phyloP scores from a whole-genome alignment of 176 grass and related monocot species.

The Dactylis glomerata region DNA sequence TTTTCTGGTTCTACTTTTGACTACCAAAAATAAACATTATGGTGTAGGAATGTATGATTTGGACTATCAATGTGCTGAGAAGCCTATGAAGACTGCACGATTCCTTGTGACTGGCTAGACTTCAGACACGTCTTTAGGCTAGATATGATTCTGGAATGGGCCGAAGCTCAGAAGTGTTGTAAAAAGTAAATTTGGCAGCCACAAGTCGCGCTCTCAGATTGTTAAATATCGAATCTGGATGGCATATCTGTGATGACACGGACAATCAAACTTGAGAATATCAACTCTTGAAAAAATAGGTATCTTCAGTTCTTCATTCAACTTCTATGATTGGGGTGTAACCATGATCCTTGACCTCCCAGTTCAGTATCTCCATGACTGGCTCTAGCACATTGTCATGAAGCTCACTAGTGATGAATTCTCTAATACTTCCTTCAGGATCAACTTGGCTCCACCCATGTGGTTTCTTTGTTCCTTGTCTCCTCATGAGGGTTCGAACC shows the following conservation, averaged over 20 bases:
- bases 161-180: neutral
- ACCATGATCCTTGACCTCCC: constrained; percentile 44
- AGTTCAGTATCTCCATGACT: constrained; percentile 32
- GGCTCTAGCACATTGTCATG: constrained; percentile 28
- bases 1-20: neutral
- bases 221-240: neutral
- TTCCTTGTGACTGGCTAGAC: neutral
- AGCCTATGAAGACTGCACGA: neutral
- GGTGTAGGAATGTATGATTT: neutral
- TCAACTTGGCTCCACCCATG: constrained; percentile 47
- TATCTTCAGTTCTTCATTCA: constrained; percentile 17
- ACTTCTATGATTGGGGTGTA: constrained; percentile 23
- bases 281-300: neutral
- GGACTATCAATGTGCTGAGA: neutral
- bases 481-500: constrained; percentile 41
- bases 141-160: neutral
- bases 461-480: constrained; percentile 34
- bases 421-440: constrained; percentile 21
- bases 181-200: neutral
- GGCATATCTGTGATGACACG: neutral
- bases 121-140: neutral
- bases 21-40: neutral
- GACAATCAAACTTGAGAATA: neutral
- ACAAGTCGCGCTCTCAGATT: neutral
- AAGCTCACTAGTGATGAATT: constrained; percentile 35